Evolutionary conservation across 2,329 filamentous ascomycete genomes (phyloP), one percentile per base, ranked within the genome.

Genomic region (Calonectria leucothoes): DNA sequence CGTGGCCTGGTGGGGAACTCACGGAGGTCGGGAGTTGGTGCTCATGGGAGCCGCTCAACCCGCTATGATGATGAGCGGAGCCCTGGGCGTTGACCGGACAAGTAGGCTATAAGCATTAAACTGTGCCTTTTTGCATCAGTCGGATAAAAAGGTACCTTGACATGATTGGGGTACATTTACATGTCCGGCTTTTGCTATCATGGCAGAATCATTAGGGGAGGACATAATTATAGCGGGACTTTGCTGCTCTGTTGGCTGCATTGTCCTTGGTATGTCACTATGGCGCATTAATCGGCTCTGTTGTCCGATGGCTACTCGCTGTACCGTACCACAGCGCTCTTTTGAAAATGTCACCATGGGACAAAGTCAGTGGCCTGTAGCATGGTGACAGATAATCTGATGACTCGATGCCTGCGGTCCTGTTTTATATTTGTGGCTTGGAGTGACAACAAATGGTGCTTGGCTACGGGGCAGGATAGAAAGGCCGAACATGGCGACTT

Each of bases 1-100:
- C 63, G 94, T 98, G 23, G 91, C 91, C 2, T 98, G 96, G 96
- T 98, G 96, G 96, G 94, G 92, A 14, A 89, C 88, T 15, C 84
- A 84, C 42, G 89, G 89, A 8, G 90, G 85, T 85, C 91, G 82
- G 82, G 89, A 89, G 75, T 80, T 89, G 75, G 85, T 91, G 10
- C 73, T 89, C 77, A 65, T 74, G 72, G 77, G 79, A 74, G 75
- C 75, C 15, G 20, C 73, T 27, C 76, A 81, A 68, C 67, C 75
- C 51, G 66, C 81, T n/a, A 80, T 91, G 82, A 80, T 91, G 82
- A 91, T 91, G 90, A 91, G 90, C 78, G 89, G 90, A 61, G 90
- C 89, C 7, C 80, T 90, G 39, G 81, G 82, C 17, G 79, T 81
- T 51, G 77, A 82, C 45, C 81, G 77, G 69, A 70, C 78, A 42